Base-by-base conservation (phyloP, 495 filamentous ascomycete genomes). In the Immersiella caudata region DNA sequence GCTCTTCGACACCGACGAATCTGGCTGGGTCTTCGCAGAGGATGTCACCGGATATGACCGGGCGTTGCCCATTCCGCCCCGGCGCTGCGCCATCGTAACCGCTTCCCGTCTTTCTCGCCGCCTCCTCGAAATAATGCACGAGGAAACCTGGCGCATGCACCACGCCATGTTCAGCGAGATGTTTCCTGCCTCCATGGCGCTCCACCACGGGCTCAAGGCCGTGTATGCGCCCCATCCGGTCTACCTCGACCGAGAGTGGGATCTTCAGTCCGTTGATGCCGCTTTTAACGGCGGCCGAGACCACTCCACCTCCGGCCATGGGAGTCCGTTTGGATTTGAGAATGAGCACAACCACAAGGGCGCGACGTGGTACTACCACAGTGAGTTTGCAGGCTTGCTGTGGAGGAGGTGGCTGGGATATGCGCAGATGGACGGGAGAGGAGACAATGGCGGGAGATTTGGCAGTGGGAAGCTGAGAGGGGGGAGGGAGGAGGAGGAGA, bases 151-250 rank as follows among this genome's bases (percentile, higher is more conserved):
- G 59, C 83, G 91, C 40, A 83, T 90, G 55, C 88, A 87, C 29
- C 94, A 95, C 78, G 88, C 85, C 69, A 95, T 95, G 88, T 98
- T 96, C 80, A 89, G 89, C 12, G 95, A 99, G 78, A 97, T 97
- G 93, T 97, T 91, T 86, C 91, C 94, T 1, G 86, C 91, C 25
- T 89, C 89, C 7, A 84, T 88, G 55, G 93, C 94, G 3, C 83
- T 99, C 0, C 95, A 98, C 71, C 94, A 96, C 73, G 95, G 95
- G 0, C 84, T 94, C 78, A 99, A 99, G 77, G 95, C 94, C 29
- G 93, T 97, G 35, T 97, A 91, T 75, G 93, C 90, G 14, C 95
- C 95, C 3, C 95, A 99, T 71, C 93, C 94, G 0, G 87, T 96
- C 33, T 96, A 88, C 77, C 82, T 98, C 25, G 95, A 99, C 76